Evolutionary conservation across 441 rosid species (phyloP), one percentile per base, ranked within the genome.

Genomic region (Arabidopsis hybrid): DNA sequence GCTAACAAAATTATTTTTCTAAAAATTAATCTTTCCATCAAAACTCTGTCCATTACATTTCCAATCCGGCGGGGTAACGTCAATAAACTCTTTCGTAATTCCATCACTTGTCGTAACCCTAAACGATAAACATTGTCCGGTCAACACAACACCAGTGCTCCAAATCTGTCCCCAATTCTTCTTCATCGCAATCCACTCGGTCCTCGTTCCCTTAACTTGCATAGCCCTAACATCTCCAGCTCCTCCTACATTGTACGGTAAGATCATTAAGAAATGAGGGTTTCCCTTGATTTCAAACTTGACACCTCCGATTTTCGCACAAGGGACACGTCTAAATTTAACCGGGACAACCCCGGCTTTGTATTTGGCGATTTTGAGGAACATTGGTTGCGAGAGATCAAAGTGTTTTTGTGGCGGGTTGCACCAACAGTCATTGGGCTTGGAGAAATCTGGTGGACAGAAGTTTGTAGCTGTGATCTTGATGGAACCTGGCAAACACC

Each of bases 141-240:
- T 55, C 5, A 85, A 36, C 1, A 26, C 26, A 0, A 26, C 38
- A 8, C 65, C 71, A 1, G 67, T 65, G 11, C 16, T 75, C 93
- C 93, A 90, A 55, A 79, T 74, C 67, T 82, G 85, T 6, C 91
- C 93, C 91, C 93, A 88, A 5, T 88, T 82, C 13, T 82, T 81
- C 2, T 17, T 13, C 96, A 87, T 88, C 0, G 43, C 66, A 4
- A 72, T 50, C 91, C 91, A 87, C 0, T 50, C 61, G 1, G 82
- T 83, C 0, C 21, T 60, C 0, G 84, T 79, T 9, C 93, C 91
- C 67, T 79, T 86, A 38, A 88, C n/a, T 1, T 76, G 70, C 34
- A 85, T 79, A 7, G 67, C 58, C 3, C 0, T 60, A 34, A 85
- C 40, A 61, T 84, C 88, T 16, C 93, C 91, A 6, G 77, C 90